Evolutionary conservation across 1,284 basidiomycete genomes (phyloP).

Genomic region (Athelia sp.): DNA sequence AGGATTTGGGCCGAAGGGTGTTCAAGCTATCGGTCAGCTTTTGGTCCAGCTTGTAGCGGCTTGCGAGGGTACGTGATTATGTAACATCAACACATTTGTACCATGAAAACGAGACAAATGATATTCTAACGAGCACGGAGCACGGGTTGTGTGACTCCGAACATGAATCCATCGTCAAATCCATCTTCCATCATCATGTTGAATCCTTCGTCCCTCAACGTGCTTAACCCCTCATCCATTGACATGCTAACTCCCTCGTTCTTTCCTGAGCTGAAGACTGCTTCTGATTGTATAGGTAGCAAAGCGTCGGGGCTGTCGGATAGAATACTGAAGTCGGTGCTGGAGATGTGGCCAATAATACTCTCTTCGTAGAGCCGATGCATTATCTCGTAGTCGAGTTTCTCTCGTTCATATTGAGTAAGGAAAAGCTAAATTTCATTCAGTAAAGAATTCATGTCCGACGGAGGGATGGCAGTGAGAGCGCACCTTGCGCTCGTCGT

Average conservation of each 20-base stretch:
- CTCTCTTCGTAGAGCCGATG: slow-evolving; percentile 81
- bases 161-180: no score
- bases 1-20: no score
- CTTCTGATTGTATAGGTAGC: slow-evolving; percentile 53
- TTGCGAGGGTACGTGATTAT: no score
- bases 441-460: slow-evolving; percentile 11
- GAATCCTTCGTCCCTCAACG: no score
- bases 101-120: no score
- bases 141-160: no score
- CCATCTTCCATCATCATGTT: no score
- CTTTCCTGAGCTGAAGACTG: slow-evolving; percentile 45
- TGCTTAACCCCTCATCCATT: no score
- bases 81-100: no score
- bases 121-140: no score
- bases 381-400: slow-evolving; percentile 84
- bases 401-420: slow-evolving; percentile 87
- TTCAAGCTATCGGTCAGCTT: no score
- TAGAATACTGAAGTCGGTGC: slow-evolving; percentile 75
- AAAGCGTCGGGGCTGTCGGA: slow-evolving; percentile 53
- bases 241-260: slow-evolving; percentile 49
- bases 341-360: slow-evolving; percentile 60
- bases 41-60: no score
- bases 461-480: slow-evolving; percentile 3
- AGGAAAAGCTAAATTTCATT: slow-evolving; percentile 68
- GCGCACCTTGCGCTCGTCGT: slow-evolving; percentile 85